A percentile compares a stretch with the other conserved stretches of the same genome.
These are phyloP conservation scores for Scopulariopsis brevicaulis DNA, from an alignment of 2,329 filamentous ascomycete species.

Conservation along the genomic window DNA sequence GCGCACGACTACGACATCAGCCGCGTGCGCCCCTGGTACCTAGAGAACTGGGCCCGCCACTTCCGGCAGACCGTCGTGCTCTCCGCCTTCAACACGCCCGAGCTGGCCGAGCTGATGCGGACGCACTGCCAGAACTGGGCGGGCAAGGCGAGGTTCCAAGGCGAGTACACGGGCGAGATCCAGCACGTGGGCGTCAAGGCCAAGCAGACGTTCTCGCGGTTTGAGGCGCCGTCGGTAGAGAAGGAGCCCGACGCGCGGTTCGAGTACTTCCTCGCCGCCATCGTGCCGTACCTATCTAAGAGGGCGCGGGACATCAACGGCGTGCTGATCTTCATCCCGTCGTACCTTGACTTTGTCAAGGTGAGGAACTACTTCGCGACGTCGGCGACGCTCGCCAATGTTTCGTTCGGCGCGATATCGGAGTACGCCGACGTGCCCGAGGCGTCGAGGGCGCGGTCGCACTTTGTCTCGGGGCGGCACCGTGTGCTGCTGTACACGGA, in stretches of 20 bases:
- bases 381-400: conserved; percentile 37
- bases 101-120: conserved; percentile 71
- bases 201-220: conserved; percentile 83
- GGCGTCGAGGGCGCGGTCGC: conserved; percentile 71
- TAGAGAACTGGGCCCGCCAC: conserved; percentile 72
- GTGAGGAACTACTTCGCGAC: conserved; percentile 87
- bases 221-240: conserved; percentile 58
- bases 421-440: conserved; percentile 78
- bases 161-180: conserved; percentile 60
- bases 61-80: conserved; percentile 80
- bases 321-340: conserved; percentile 80
- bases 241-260: conserved; percentile 82
- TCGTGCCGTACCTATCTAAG: conserved; percentile 65
- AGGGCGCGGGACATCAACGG: conserved; percentile 54
- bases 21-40: conserved; percentile 80
- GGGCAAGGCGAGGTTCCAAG: conserved; percentile 65
- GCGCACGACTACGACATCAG: conserved; percentile 90
- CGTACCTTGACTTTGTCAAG: conserved; percentile 90
- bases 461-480: conserved; percentile 77
- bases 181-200: conserved; percentile 60
- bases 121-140: conserved; percentile 68
- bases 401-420: conserved; percentile 69
- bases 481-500: conserved; percentile 83
- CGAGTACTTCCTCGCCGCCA: conserved; percentile 75
- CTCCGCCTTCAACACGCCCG: conserved; percentile 76